Conservation (phyloP, 257 asterid species). For the Ophiorrhiza pumila region DNA sequence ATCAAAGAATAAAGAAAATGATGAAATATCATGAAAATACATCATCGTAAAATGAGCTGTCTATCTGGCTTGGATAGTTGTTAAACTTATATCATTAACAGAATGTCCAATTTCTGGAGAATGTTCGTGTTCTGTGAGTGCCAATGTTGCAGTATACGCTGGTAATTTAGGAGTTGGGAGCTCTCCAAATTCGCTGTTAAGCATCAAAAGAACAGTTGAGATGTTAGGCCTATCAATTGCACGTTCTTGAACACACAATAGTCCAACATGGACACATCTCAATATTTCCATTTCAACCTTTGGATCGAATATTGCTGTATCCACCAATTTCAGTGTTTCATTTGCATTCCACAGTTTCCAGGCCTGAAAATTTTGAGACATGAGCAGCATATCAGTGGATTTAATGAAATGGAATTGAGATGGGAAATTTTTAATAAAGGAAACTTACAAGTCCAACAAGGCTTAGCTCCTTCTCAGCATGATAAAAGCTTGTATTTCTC, state of each 20-base stretch:
- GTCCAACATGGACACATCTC: slow-evolving; percentile 55
- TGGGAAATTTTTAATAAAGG: background rate
- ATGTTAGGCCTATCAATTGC: slow-evolving; percentile 51
- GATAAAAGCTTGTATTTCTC: slow-evolving; percentile 37
- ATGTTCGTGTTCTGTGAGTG: slow-evolving; percentile 23
- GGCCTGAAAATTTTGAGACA: slow-evolving; percentile 28
- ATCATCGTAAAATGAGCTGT: background rate
- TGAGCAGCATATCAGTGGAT: background rate
- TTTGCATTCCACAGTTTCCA: slow-evolving; percentile 53
- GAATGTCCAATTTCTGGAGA: slow-evolving; percentile 37
- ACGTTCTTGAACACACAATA: slow-evolving; percentile 64
- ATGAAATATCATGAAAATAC: background rate
- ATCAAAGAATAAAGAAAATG: background rate
- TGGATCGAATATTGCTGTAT: slow-evolving; percentile 33
- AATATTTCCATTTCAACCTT: slow-evolving; percentile 25
- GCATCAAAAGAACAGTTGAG: slow-evolving; percentile 45
- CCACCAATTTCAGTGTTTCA: slow-evolving; percentile 22
- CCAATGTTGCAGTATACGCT: slow-evolving; percentile 25
- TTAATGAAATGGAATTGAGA: background rate
- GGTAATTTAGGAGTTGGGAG: slow-evolving; percentile 46
- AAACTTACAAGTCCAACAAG: slow-evolving; percentile 57
- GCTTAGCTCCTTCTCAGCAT: slow-evolving; percentile 33
- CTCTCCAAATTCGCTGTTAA: slow-evolving; percentile 38
- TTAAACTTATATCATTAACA: slow-evolving; percentile 29
- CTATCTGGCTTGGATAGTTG: slow-evolving; percentile 45